Evolutionary conservation across 139 green algal species (phyloP).

Genomic region (Tetradesmus lagerheimii): DNA sequence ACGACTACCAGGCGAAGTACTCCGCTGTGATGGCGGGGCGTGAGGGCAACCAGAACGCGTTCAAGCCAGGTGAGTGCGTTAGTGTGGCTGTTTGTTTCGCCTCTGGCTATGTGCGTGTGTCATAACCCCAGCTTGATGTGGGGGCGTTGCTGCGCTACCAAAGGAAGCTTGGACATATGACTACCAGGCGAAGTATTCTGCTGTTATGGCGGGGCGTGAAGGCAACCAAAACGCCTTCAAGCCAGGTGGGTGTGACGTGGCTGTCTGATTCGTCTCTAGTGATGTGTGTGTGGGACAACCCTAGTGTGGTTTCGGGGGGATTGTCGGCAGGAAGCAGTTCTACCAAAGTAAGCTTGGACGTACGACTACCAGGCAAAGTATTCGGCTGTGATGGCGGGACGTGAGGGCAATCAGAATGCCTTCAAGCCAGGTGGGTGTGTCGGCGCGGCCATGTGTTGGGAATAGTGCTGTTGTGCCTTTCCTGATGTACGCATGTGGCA

Average conservation of each 20-base stretch:
- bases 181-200: conserved; percentile 62
- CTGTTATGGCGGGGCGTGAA: conserved; percentile 62
- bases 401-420: conserved; percentile 55
- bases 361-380: conserved; percentile 40
- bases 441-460: no score
- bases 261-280: no score
- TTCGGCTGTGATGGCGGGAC: conserved; percentile 68
- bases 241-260: conserved; percentile 41
- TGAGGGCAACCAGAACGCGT: conserved; percentile 58
- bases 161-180: conserved; percentile 1
- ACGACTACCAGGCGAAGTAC: conserved; percentile 49
- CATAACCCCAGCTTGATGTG: no score
- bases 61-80: conserved; percentile 65
- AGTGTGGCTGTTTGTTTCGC: no score
- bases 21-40: conserved; percentile 73
- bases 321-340: no score
- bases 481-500: no score
- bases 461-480: no score
- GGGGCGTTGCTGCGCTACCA: no score
- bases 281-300: no score
- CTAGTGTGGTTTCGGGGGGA: no score
- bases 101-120: no score
- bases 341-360: background rate
- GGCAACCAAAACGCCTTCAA: conserved; percentile 73
- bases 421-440: conserved; percentile 71